A percentile compares a stretch with the other conserved stretches of the same genome.
phyloP scores from a whole-genome alignment of 371 early-diverging fungal genomes.

The Mucor irregularis region DNA sequence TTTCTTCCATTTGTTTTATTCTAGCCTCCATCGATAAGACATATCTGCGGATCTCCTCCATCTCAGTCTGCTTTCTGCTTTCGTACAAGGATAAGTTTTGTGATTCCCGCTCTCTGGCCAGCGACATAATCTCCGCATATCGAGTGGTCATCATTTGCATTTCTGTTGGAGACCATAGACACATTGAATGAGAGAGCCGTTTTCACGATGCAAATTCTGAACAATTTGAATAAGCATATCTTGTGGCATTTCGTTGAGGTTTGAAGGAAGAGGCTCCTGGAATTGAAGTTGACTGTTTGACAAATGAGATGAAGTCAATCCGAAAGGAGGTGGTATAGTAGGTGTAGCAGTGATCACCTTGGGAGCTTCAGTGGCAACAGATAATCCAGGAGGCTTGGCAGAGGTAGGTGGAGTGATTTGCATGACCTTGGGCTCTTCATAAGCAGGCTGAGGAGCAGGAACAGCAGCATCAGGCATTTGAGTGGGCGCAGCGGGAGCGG shows the following conservation, averaged over 20 bases:
- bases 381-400: constrained; percentile 2
- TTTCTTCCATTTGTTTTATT: constrained; percentile 20
- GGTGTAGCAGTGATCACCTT: background rate
- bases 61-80: constrained; percentile 51
- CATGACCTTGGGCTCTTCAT: background rate
- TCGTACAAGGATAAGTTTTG: constrained; percentile 51
- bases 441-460: background rate
- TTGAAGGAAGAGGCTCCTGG: constrained; percentile 27
- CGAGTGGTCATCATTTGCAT: constrained; percentile 47
- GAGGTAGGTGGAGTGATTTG: background rate
- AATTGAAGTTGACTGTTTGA: background rate
- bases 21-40: constrained; percentile 20
- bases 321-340: background rate
- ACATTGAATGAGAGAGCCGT: constrained; percentile 43
- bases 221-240: constrained; percentile 38
- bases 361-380: too few species aligned
- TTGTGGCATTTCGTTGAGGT: constrained; percentile 12
- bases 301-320: background rate
- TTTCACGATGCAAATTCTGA: constrained; percentile 49
- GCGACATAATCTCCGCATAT: constrained; percentile 46
- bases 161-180: constrained; percentile 57
- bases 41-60: constrained; percentile 54
- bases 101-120: constrained; percentile 54
- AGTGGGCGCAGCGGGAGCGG: background rate
- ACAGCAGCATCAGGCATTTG: background rate